Conservation (phyloP, 352 stramenopile species). For the Pythium coloratum region DNA sequence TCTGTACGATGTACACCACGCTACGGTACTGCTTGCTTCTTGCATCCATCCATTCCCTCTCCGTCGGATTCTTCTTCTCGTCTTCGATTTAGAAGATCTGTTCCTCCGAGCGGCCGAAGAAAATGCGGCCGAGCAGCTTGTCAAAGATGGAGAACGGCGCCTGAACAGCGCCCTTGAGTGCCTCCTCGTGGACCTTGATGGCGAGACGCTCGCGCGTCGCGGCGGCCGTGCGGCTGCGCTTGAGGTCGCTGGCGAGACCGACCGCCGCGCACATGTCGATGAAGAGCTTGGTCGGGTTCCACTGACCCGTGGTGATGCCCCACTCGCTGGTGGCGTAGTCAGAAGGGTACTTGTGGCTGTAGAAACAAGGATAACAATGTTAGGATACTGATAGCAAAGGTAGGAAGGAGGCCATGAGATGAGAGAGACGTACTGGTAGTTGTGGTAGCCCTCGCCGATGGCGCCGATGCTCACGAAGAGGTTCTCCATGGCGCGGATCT, state of each 20-base stretch:
- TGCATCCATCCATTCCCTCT: neutral
- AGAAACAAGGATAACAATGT: constrained; percentile 13
- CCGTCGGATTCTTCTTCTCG: too few species aligned
- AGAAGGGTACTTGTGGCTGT: constrained; percentile 97
- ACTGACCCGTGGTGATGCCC: constrained; percentile 94
- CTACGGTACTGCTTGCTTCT: neutral
- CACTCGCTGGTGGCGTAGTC: constrained; percentile 98
- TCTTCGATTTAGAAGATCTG: constrained; percentile 60
- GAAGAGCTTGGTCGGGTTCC: constrained; percentile 98
- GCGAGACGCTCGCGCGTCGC: constrained; percentile 67
- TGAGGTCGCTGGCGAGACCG: constrained; percentile 95
- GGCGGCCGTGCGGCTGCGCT: constrained; percentile 89
- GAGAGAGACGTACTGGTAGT: constrained; percentile 90
- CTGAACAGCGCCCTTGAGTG: constrained; percentile 49
- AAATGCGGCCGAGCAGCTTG: constrained; percentile 58
- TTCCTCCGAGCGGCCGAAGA: constrained; percentile 80
- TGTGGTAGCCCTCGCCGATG: constrained; percentile 98
- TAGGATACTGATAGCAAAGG: neutral
- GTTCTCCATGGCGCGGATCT: constrained; percentile 96
- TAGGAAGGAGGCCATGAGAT: neutral
- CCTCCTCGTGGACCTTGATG: constrained; percentile 62
- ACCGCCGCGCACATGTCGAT: constrained; percentile 93
- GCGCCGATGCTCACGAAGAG: constrained; percentile 94
- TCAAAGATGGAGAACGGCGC: constrained; percentile 58
- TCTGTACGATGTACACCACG: neutral